Base-by-base conservation (phyloP, 2,329 filamentous ascomycete genomes). In the Venturia nashicola region DNA sequence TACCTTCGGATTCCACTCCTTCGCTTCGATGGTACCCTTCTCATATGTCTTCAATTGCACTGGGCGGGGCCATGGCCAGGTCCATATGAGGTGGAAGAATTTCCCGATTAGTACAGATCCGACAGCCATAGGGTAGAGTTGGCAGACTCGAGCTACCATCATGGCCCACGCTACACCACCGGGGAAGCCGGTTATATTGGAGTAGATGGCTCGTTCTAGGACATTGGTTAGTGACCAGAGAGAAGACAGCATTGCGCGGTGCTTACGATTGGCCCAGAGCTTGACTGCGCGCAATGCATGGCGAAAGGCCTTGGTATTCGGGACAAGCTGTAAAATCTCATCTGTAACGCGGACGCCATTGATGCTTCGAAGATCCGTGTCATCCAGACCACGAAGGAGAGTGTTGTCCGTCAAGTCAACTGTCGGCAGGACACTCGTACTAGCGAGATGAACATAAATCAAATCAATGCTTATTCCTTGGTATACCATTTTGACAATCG, bases 81-180 rank as follows among this genome's bases (percentile, higher is more conserved):
- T 86, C 68, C 86, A 85, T 79, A 97, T 91, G 68, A 99, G 88
- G 69, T 88, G 83, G 76, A 97, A 99, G 80, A 99, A 97, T 74
- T 96, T 97, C 72, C 87, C 84, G 48, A 99, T 87, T 64, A 99
- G 87, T 32, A 91, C 89, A 1, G 92, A 90, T 20, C 90, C 89
- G 9, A 91, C 90, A 7, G 94, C 94, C 72, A 91, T 91, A 16
- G 94, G 94, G 71, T 97, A 99, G 18, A 99, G 83, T 75, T 99
- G 94, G 75, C 94, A 97, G 51, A 97, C 90, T 67, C 94, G 85
- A 61, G 94, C 94, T 36, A 97, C 92, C 71, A 99, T 83, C 89
- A 99, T 97, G 14, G 93, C 94, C 91, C 93, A 99, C 5, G 94
- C 94, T 48, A 99, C 92, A 76, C 94, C 94, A 69, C 94, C 94